Percentiles rank a stretch among this genome's conserved stretches.
phyloP scores from a whole-genome alignment of 2,329 filamentous ascomycete genomes.

The Sporothrix protearum region DNA sequence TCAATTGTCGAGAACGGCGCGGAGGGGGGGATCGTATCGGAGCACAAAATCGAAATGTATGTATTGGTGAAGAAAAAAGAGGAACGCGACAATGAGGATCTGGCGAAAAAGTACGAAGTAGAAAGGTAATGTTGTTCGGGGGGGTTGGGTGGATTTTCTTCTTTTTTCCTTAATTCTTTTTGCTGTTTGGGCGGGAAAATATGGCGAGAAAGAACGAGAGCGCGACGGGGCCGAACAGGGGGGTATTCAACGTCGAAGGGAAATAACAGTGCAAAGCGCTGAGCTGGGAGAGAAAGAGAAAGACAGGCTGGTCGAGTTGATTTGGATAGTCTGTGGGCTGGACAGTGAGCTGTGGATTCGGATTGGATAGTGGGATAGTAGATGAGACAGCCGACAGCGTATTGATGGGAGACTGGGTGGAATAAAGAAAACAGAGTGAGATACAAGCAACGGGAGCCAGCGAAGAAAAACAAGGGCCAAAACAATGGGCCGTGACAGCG shows the following conservation, averaged over 20 bases:
- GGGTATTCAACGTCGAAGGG: neutral
- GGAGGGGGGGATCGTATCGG: neutral
- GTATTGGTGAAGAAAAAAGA: conserved; percentile 10
- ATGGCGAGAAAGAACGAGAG: neutral
- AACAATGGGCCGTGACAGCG: neutral
- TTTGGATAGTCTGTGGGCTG: conserved; percentile 7
- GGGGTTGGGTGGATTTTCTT: conserved; percentile 11
- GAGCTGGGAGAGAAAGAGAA: neutral
- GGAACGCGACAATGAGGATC: conserved; percentile 16
- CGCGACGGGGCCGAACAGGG: conserved; percentile 3
- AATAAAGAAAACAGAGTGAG: neutral
- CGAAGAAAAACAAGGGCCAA: conserved; percentile 3
- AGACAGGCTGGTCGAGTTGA: conserved; percentile 8
- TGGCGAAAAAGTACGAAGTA: neutral
- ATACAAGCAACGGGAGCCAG: neutral
- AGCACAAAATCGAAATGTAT: neutral
- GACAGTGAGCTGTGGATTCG: conserved; percentile 11
- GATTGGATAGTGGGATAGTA: neutral
- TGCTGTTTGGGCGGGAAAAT: neutral
- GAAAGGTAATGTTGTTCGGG: neutral
- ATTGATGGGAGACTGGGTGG: neutral
- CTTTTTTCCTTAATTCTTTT: neutral
- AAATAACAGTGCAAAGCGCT: neutral
- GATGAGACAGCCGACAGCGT: neutral
- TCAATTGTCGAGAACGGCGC: neutral